Base-by-base conservation (phyloP, 2,329 filamentous ascomycete species). In the Arthrinium puccinioides region DNA sequence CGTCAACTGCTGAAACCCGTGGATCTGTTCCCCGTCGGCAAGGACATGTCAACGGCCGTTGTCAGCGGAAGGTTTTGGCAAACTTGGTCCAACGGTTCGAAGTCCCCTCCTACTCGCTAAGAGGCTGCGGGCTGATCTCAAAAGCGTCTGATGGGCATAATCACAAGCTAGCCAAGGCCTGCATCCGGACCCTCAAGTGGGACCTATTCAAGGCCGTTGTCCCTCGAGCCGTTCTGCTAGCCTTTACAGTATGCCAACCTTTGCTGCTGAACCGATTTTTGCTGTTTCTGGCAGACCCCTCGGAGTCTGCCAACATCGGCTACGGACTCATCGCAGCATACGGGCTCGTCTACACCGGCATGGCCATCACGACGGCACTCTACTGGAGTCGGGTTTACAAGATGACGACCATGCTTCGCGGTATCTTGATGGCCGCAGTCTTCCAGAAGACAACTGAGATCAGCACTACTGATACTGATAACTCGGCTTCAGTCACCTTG, bases 211-310 rank as follows among this genome's bases (percentile, higher is more conserved):
- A 52, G 5, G 53, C 57, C 18, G 41, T 62, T 16, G 31, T 53
- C 6, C 60, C 60, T 15, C 50, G 57, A 9, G 39, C 62, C 14
- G 49, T 44, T 7, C 51, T 60, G 16, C 41, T 63, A 15, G 54
- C 46, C 20, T 62, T 64, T 42, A 60, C 55, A 20, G 52, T 62
- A 20, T 59, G 54, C 38, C 61, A 64, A 38, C 58, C 61, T 6
- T 49, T 63, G 21, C 39, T 61, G n/a, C 45, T 63, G 37, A 54
- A 52, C 24, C 49, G 52, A 8, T 52, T 62, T 20, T 52, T 63
- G 19, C 24, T 46, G 6, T 60, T 58, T 30, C 50, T 60, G 28
- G 45, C 52, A 32, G 45, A 54, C 37, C 21, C 39, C 6, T 39
- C 44, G 11, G 49, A 55, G 24, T 21, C 49, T 10, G 39, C 40